Conservation (phyloP, 306 rosid species). For the Rosa multiflora region DNA sequence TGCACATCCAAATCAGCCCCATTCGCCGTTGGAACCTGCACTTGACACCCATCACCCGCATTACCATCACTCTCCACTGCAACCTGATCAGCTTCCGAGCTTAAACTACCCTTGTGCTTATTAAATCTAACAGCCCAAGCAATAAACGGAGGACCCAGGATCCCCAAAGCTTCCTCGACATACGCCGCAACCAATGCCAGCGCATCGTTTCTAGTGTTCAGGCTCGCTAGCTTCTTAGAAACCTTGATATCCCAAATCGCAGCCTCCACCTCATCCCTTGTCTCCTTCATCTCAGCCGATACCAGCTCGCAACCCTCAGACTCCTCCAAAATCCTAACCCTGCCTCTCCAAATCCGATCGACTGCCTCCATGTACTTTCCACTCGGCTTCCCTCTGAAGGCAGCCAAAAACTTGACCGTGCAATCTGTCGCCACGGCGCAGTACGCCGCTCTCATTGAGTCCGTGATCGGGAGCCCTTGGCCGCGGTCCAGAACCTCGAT, state of each 20-base stretch:
- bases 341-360: slow-evolving; percentile 58
- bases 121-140: slow-evolving; percentile 26
- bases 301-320: slow-evolving; percentile 52
- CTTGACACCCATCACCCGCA: background rate
- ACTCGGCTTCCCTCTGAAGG: slow-evolving; percentile 18
- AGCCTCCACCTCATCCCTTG: background rate
- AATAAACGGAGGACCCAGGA: slow-evolving; percentile 53
- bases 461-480: slow-evolving; percentile 17
- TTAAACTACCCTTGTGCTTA: background rate
- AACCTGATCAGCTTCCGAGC: background rate
- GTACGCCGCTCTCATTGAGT: slow-evolving; percentile 55
- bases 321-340: slow-evolving; percentile 29
- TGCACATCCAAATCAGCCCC: background rate
- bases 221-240: slow-evolving; percentile 37
- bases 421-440: slow-evolving; percentile 73
- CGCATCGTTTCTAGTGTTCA: slow-evolving; percentile 58
- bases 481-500: slow-evolving; percentile 44
- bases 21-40: background rate
- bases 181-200: slow-evolving; percentile 35
- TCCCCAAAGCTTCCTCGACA: slow-evolving; percentile 56
- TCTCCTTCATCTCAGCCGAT: slow-evolving; percentile 37
- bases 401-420: slow-evolving; percentile 52
- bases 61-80: background rate
- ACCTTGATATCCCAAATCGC: slow-evolving; percentile 49
- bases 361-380: slow-evolving; percentile 49